Percentiles rank a stretch among this genome's conserved stretches.
These are phyloP conservation scores for Paramecium sonneborni DNA, from an alignment of 73 alveolate species.

Conservation along the genomic window DNA sequence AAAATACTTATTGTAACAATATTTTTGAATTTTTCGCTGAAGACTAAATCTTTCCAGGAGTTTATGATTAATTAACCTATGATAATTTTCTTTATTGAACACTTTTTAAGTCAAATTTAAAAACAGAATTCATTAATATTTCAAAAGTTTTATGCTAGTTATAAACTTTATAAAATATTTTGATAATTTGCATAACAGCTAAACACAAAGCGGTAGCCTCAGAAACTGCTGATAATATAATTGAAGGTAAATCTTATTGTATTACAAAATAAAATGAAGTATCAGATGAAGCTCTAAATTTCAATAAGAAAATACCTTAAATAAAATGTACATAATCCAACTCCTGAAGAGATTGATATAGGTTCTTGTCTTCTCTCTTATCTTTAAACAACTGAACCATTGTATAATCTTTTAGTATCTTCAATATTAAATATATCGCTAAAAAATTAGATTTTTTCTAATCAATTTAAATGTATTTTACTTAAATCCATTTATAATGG, in stretches of 20 bases:
- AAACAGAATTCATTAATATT: constrained; percentile 10
- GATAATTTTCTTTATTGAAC: not conserved
- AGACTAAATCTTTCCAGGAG: not conserved
- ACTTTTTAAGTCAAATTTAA: constrained; percentile 29
- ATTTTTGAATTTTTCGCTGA: not conserved
- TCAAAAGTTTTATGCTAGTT: constrained; percentile 20
- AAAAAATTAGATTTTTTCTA: not conserved
- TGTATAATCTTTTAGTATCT: not conserved
- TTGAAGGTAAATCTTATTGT: not conserved
- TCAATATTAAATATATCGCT: not conserved
- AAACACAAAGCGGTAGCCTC: not conserved
- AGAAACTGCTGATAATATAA: not conserved
- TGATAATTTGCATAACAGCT: not conserved
- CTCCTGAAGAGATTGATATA: not conserved
- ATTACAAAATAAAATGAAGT: not conserved
- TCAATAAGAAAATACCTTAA: not conserved
- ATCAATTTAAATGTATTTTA: not conserved
- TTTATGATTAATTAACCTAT: not conserved
- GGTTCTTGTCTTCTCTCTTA: constrained; percentile 18
- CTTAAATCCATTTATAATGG: not conserved
- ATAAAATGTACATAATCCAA: not conserved
- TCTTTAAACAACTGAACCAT: not conserved
- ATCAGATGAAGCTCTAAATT: not conserved
- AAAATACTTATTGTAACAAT: not conserved
- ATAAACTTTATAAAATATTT: not conserved